These are phyloP conservation scores for Aspergillus awamori DNA, from an alignment of 2,329 filamentous ascomycete species.

Conservation along the genomic window DNA sequence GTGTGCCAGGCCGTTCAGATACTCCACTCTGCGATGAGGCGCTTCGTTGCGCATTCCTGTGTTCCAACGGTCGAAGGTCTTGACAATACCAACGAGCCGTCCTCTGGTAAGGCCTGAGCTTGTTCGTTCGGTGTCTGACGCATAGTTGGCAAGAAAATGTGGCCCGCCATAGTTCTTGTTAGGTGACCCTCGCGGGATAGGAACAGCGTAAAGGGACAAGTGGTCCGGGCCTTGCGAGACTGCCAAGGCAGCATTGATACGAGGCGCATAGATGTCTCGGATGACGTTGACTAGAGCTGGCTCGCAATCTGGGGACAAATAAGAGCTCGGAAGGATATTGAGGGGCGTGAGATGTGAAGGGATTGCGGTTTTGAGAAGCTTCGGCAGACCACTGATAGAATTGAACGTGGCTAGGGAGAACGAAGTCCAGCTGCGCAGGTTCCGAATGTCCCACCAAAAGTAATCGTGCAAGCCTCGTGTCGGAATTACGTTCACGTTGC, in stretches of 20 bases:
- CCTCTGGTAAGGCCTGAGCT: slow-evolving; percentile 56
- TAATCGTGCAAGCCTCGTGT: slow-evolving; percentile 71
- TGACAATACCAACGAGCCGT: slow-evolving; percentile 81
- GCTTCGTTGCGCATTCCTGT: slow-evolving; percentile 87
- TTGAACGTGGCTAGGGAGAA: slow-evolving; percentile 76
- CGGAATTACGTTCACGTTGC: slow-evolving; percentile 71
- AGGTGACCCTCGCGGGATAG: slow-evolving; percentile 39
- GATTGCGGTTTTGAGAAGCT: slow-evolving; percentile 72
- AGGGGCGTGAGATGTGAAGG: slow-evolving; percentile 43
- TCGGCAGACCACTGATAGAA: slow-evolving; percentile 70
- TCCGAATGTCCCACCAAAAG: slow-evolving; percentile 96
- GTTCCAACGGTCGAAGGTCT: slow-evolving; percentile 92
- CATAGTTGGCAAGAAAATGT: slow-evolving; percentile 58
- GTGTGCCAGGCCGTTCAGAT: slow-evolving; percentile 82
- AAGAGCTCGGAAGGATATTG: slow-evolving; percentile 44
- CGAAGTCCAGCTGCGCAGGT: slow-evolving; percentile 77
- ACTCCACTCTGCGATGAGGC: slow-evolving; percentile 83
- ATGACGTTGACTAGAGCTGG: slow-evolving; percentile 74
- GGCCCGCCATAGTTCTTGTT: slow-evolving; percentile 50
- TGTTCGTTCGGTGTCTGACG: slow-evolving; percentile 53
- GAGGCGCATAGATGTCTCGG: slow-evolving; percentile 76
- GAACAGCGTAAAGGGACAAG: slow-evolving; percentile 47
- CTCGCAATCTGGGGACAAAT: slow-evolving; percentile 77
- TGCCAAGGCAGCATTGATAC: slow-evolving; percentile 81
- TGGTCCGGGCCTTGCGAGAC: slow-evolving; percentile 72